A percentile compares a stretch with the other conserved stretches of the same genome.
phyloP scores from a whole-genome alignment of 2,329 filamentous ascomycete species.

The Aspergillus fijiensis region DNA sequence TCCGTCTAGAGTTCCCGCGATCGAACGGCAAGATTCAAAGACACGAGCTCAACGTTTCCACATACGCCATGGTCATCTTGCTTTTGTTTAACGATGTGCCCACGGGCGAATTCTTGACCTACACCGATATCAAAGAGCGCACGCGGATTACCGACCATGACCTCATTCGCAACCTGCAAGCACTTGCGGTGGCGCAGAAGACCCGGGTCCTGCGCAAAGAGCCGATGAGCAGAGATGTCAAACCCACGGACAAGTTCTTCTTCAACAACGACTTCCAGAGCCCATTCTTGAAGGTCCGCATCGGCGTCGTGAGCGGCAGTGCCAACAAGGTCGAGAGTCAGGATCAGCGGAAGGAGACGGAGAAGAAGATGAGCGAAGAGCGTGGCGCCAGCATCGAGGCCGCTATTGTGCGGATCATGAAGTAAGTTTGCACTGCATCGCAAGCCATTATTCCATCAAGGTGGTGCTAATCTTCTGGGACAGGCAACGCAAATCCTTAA shows the following conservation, averaged over 20 bases:
- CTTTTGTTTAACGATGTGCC: constrained; percentile 81
- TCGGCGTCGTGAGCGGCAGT: constrained; percentile 73
- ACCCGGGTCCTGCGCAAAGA: constrained; percentile 78
- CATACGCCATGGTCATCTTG: constrained; percentile 87
- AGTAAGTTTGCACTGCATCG: constrained; percentile 35
- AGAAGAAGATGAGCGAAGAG: constrained; percentile 52
- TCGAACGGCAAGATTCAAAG: constrained; percentile 69
- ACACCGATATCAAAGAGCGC: constrained; percentile 76
- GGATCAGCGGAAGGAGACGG: constrained; percentile 54
- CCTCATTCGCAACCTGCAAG: constrained; percentile 74
- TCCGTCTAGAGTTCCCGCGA: constrained; percentile 75
- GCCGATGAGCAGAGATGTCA: constrained; percentile 74
- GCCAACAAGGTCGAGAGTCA: constrained; percentile 81
- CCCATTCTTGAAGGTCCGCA: constrained; percentile 83
- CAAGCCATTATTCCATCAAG: neutral
- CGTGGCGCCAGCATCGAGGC: constrained; percentile 52
- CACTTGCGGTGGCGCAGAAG: constrained; percentile 79
- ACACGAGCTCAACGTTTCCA: constrained; percentile 89
- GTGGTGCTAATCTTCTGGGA: constrained; percentile 10
- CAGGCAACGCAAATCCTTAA: constrained; percentile 50
- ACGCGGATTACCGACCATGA: constrained; percentile 77
- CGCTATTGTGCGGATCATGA: constrained; percentile 55
- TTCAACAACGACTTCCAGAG: constrained; percentile 82
- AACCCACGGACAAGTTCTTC: constrained; percentile 71
- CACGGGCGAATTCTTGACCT: constrained; percentile 52